Evolutionary conservation across 2,329 filamentous ascomycete species (phyloP).

Genomic region (Ophiostoma novo-ulmi): DNA sequence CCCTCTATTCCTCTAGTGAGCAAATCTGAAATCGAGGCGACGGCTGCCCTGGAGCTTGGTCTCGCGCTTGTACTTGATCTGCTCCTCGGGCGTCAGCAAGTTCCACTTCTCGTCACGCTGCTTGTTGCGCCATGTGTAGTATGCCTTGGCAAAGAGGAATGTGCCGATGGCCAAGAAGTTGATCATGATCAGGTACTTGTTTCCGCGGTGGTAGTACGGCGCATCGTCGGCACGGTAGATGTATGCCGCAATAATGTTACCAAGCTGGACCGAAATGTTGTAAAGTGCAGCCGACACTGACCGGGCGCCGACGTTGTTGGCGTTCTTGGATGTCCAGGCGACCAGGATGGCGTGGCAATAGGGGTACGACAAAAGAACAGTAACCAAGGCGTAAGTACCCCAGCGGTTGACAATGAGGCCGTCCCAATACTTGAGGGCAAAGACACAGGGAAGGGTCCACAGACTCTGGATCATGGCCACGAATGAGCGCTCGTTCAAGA

Average conservation of each 20-base stretch:
- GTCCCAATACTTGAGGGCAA: slow-evolving; percentile 43
- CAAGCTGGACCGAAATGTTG: slow-evolving; percentile 50
- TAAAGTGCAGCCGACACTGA: slow-evolving; percentile 58
- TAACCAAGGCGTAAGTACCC: slow-evolving; percentile 46
- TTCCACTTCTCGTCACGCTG: slow-evolving; percentile 45
- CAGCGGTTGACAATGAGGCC: slow-evolving; percentile 41
- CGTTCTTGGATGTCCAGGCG: slow-evolving; percentile 57
- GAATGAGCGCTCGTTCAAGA: slow-evolving; percentile 42
- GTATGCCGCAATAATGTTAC: slow-evolving; percentile 42
- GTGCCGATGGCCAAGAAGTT: slow-evolving; percentile 36
- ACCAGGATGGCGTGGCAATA: slow-evolving; percentile 45
- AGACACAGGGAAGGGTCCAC: slow-evolving; percentile 48
- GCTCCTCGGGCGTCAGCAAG: slow-evolving; percentile 45
- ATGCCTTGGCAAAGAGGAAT: slow-evolving; percentile 35
- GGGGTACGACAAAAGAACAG: slow-evolving; percentile 44
- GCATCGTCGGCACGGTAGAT: slow-evolving; percentile 41
- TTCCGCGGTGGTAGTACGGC: slow-evolving; percentile 43
- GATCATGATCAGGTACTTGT: slow-evolving; percentile 40
- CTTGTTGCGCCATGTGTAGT: slow-evolving; percentile 50
- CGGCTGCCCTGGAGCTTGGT: slow-evolving; percentile 43
- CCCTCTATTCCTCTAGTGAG: not conserved
- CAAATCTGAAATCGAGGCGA: slow-evolving; percentile 41
- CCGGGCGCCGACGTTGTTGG: slow-evolving; percentile 56
- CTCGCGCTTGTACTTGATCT: slow-evolving; percentile 44
- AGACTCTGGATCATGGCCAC: slow-evolving; percentile 42